Conservation (phyloP, 495 filamentous ascomycete genomes). For the Bacidia rubella region DNA sequence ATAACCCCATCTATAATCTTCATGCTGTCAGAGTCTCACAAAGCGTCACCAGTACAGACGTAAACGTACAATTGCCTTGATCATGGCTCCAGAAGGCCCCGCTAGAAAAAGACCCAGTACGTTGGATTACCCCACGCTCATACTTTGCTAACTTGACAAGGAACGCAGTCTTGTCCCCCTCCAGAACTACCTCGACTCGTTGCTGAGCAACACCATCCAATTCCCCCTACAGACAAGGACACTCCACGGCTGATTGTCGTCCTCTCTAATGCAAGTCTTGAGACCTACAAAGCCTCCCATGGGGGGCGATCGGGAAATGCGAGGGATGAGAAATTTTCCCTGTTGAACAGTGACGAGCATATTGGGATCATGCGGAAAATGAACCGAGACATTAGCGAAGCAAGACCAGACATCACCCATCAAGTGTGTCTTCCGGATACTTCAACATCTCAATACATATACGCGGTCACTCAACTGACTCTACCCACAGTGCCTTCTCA, state of each 20-base stretch:
- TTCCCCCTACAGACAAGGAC: constrained; percentile 73
- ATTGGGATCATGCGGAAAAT: constrained; percentile 99
- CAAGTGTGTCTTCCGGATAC: constrained; percentile 49
- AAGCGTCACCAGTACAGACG: no score
- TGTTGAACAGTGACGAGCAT: constrained; percentile 97
- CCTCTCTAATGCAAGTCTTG: constrained; percentile 89
- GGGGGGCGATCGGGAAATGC: constrained; percentile 52
- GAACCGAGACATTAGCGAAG: constrained; percentile 96
- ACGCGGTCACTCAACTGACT: constrained; percentile 15
- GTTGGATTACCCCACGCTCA: constrained; percentile 20
- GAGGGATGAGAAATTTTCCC: constrained; percentile 83
- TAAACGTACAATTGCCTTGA: not conserved
- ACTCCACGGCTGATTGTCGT: constrained; percentile 87
- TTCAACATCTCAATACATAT: not conserved
- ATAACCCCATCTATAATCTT: no score
- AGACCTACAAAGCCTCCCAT: constrained; percentile 83
- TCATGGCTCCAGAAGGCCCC: constrained; percentile 29
- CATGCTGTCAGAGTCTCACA: not conserved
- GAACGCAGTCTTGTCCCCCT: constrained; percentile 89
- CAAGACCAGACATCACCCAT: constrained; percentile 92
- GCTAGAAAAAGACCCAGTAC: constrained; percentile 39
- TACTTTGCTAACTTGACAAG: constrained; percentile 20
- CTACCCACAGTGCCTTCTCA: constrained; percentile 72
- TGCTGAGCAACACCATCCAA: constrained; percentile 81
- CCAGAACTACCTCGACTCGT: constrained; percentile 79